Evolutionary conservation across 352 stramenopile species (phyloP).

Genomic region (Pythium aquatile): DNA sequence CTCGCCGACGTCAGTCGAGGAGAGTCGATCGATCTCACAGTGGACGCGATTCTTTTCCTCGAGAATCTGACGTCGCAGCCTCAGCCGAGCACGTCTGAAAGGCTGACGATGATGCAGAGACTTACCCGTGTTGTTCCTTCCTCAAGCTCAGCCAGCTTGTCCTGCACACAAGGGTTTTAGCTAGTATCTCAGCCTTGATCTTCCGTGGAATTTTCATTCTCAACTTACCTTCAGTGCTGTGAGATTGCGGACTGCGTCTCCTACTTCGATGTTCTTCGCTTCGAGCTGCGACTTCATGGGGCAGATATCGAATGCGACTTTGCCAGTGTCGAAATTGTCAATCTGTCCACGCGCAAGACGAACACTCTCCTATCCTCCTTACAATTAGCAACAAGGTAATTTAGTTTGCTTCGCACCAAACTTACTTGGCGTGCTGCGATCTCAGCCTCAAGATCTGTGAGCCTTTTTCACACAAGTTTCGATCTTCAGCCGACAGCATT

Average conservation of each 20-base stretch:
- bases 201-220: background rate
- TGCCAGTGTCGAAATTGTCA: constrained; percentile 14
- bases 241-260: constrained; percentile 6
- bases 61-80: background rate
- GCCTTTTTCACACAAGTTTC: background rate
- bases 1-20: background rate
- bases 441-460: constrained; percentile 11
- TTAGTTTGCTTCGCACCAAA: background rate
- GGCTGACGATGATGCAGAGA: background rate
- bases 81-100: background rate
- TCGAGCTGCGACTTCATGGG: constrained; percentile 15
- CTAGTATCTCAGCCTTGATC: background rate
- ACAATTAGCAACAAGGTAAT: background rate
- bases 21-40: background rate
- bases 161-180: constrained; percentile 2
- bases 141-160: constrained; percentile 13
- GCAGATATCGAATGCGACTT: constrained; percentile 15
- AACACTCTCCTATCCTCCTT: constrained; percentile 2
- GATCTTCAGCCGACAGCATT: background rate
- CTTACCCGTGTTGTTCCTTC: constrained; percentile 2
- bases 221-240: constrained; percentile 12
- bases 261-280: constrained; percentile 20
- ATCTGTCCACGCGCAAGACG: background rate
- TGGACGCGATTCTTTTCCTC: background rate
- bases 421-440: constrained; percentile 8